phyloP scores from a whole-genome alignment of 2,329 filamentous ascomycete genomes.

The Diaporthe eres region DNA sequence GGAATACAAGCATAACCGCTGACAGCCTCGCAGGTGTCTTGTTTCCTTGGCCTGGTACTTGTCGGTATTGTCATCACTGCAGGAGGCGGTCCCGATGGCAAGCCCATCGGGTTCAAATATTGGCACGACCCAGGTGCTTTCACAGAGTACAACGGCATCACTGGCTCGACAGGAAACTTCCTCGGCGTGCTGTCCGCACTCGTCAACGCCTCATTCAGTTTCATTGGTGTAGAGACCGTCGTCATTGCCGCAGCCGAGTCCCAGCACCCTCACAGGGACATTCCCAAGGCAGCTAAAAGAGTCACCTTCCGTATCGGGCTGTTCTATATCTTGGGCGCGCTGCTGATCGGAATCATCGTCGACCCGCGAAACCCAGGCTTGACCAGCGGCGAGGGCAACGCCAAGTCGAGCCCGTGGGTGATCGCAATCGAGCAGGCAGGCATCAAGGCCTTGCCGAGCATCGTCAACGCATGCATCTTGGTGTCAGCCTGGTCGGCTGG shows the following conservation, averaged over 20 bases:
- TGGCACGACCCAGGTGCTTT: constrained; percentile 43
- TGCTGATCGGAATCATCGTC: constrained; percentile 43
- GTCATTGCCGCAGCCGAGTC: constrained; percentile 44
- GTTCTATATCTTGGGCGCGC: constrained; percentile 44
- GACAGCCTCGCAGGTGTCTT: constrained; percentile 35
- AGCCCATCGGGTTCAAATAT: constrained; percentile 43
- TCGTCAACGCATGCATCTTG: constrained; percentile 48
- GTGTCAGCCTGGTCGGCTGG: constrained; percentile 56
- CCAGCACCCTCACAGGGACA: constrained; percentile 41
- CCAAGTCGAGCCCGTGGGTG: constrained; percentile 46
- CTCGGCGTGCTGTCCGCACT: constrained; percentile 43
- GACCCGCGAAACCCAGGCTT: constrained; percentile 37
- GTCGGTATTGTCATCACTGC: constrained; percentile 44
- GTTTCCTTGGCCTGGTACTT: constrained; percentile 42
- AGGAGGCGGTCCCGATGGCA: constrained; percentile 41
- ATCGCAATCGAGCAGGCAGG: constrained; percentile 44
- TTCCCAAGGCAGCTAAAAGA: constrained; percentile 43
- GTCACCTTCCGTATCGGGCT: constrained; percentile 43
- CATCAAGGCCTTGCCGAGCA: constrained; percentile 42
- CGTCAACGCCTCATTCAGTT: constrained; percentile 42
- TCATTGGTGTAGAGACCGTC: constrained; percentile 42
- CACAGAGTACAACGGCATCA: constrained; percentile 43
- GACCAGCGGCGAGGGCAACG: constrained; percentile 39
- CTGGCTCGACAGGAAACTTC: constrained; percentile 42
- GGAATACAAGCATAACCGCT: background rate